These are phyloP conservation scores for Boletus patriciae DNA, from an alignment of 768 basidiomycete species.

Conservation along the genomic window DNA sequence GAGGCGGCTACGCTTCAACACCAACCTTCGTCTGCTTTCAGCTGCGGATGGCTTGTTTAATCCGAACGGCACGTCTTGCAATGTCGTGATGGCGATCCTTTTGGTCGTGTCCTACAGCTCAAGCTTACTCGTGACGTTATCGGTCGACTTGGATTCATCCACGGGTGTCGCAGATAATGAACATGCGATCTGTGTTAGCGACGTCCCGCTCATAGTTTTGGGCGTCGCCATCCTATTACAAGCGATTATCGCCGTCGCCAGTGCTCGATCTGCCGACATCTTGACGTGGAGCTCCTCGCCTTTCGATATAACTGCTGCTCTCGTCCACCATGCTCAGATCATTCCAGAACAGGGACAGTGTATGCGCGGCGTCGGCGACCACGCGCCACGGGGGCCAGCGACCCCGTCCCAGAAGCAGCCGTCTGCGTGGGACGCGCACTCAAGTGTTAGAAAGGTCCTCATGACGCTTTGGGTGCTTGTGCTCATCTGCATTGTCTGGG, in stretches of 20 bases:
- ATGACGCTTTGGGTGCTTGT: constrained; percentile 27
- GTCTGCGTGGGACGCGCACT: constrained; percentile 31
- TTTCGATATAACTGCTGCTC: constrained; percentile 32
- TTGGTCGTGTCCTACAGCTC: constrained; percentile 33
- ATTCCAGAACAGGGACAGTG: constrained; percentile 20
- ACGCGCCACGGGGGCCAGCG: constrained; percentile 6
- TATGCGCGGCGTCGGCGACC: constrained; percentile 26
- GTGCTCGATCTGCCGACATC: constrained; percentile 23
- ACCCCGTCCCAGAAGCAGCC: constrained; percentile 18
- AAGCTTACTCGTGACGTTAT: constrained; percentile 22
- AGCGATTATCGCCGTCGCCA: constrained; percentile 24
- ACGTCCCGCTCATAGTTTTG: constrained; percentile 29
- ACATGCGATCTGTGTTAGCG: constrained; percentile 21
- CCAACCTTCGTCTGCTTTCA: constrained; percentile 31
- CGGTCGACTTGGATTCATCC: constrained; percentile 19
- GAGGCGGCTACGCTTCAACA: constrained; percentile 26
- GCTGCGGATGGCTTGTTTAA: constrained; percentile 19
- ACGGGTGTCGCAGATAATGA: background rate
- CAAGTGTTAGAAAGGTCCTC: constrained; percentile 23
- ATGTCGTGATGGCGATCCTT: constrained; percentile 26
- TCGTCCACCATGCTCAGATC: constrained; percentile 29
- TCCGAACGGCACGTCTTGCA: constrained; percentile 26
- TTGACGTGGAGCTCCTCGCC: constrained; percentile 36
- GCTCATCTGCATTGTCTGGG: constrained; percentile 23
- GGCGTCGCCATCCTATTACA: constrained; percentile 27